These are phyloP conservation scores for Aspergillus transmontanensis DNA, from an alignment of 2,329 filamentous ascomycete genomes.

Conservation along the genomic window DNA sequence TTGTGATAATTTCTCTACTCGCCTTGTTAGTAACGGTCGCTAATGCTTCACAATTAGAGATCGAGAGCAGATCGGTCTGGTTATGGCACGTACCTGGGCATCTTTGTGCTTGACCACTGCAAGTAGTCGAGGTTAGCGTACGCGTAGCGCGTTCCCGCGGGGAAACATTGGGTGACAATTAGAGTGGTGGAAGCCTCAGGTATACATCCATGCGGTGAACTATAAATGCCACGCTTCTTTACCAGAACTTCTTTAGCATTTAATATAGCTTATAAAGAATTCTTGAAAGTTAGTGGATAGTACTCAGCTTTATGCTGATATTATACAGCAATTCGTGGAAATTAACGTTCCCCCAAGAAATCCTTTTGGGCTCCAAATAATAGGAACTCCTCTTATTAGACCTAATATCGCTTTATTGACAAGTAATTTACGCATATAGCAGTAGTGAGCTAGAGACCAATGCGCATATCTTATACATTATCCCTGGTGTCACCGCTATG, in stretches of 20 bases:
- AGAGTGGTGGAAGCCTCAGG: conserved; percentile 30
- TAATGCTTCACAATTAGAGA: not conserved
- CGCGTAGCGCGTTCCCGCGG: conserved; percentile 41
- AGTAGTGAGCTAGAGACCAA: not conserved
- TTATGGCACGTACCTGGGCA: conserved; percentile 39
- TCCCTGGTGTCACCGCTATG: not conserved
- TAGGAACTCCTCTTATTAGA: no score
- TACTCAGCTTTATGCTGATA: not conserved
- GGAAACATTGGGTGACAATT: conserved; percentile 28
- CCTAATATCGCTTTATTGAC: not conserved
- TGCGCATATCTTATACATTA: not conserved
- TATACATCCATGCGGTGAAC: conserved; percentile 1
- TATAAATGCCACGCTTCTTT: not conserved
- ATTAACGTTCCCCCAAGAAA: not conserved
- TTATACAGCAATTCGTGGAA: not conserved
- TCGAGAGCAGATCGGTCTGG: not conserved
- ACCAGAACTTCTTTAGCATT: not conserved
- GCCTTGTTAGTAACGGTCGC: conserved; percentile 11
- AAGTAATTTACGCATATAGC: not conserved
- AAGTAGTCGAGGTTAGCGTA: conserved; percentile 32
- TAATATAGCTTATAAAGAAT: not conserved
- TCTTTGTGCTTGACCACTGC: conserved; percentile 32
- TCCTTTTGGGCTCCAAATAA: not conserved
- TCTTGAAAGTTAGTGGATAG: not conserved
- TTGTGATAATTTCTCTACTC: conserved; percentile 93